Evolutionary conservation across 768 basidiomycete species (phyloP), one percentile per base, ranked within the genome.

Genomic region (Termitomyces sp.): DNA sequence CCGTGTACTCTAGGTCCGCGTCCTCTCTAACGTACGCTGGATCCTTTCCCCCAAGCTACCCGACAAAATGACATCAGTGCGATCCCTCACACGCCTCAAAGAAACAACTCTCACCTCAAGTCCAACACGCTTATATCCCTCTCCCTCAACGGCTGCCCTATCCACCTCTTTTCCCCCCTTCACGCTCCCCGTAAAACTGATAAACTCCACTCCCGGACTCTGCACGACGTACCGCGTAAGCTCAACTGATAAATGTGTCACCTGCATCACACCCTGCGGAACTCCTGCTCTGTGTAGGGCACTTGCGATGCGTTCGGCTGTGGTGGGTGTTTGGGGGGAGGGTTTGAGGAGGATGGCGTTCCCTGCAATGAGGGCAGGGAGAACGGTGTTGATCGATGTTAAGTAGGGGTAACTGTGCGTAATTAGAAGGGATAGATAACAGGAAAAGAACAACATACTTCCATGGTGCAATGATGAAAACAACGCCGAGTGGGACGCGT

Each of bases 281-380:
- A 97, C 81, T 11, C 94, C 93, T 0, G 93, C 94, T 2, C 75
- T 72, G n/a, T 71, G 71, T 32, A 94, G 78, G 0, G 90, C 87
- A 13, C 75, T 66, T 1, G 81, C 79, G 59, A 98, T 81, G 4
- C 91, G 82, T 66, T 97, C 93, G 3, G 89, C 94, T 0, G 86
- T 84, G 42, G 93, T 75, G 5, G 97, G 96, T 0, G 95, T 98
- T 66, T 99, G 97, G 0, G 97, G 97, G 1, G 94, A 96, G 0
- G 97, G 96, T 68, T 98, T 99, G 66, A 98, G 75, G 42, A 99
- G 68, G 11, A 98, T 90, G 0, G 91, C 72, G 67, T 99, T 98
- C 29, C 97, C 91, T 5, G 95, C 85, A 27, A 98, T 75, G 59
- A 99, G 75, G 0, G 94, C 91, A 1, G 97, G 97, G 22, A 99